Percentiles rank a stretch among this genome's conserved stretches.
phyloP scores from a whole-genome alignment of 495 filamentous ascomycete species.

The Darksidea phi region DNA sequence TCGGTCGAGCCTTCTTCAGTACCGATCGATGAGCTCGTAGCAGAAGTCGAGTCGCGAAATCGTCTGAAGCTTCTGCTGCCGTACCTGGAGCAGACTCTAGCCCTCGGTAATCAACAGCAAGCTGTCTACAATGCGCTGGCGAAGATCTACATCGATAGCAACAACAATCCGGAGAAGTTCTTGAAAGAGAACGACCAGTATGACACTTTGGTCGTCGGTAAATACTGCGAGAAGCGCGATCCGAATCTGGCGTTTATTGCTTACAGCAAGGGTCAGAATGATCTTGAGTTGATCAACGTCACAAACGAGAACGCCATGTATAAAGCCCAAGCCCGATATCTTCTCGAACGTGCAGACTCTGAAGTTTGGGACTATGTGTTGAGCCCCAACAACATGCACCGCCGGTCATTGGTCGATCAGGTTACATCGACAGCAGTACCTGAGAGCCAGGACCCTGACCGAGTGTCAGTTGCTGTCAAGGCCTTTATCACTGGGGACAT shows the following conservation, averaged over 20 bases:
- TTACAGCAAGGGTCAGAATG: slow-evolving; percentile 95
- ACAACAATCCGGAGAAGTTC: slow-evolving; percentile 98
- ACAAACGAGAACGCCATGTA: slow-evolving; percentile 99
- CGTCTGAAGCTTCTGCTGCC: slow-evolving; percentile 92
- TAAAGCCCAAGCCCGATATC: slow-evolving; percentile 91
- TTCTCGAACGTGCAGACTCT: slow-evolving; percentile 81
- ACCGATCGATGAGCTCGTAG: slow-evolving; percentile 93
- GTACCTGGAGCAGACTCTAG: slow-evolving; percentile 91
- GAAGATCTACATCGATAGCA: slow-evolving; percentile 99
- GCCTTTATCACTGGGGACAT: slow-evolving; percentile 88
- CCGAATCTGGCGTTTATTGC: slow-evolving; percentile 95
- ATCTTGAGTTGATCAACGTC: slow-evolving; percentile 93
- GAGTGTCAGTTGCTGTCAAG: slow-evolving; percentile 91
- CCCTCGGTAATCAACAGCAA: slow-evolving; percentile 91
- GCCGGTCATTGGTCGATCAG: slow-evolving; percentile 91
- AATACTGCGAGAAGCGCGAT: slow-evolving; percentile 99
- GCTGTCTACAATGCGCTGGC: slow-evolving; percentile 97
- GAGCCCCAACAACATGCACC: slow-evolving; percentile 90
- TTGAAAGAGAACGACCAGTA: slow-evolving; percentile 98
- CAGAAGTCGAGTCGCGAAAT: slow-evolving; percentile 92
- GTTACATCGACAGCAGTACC: slow-evolving; percentile 96
- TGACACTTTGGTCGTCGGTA: slow-evolving; percentile 86
- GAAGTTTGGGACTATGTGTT: slow-evolving; percentile 96
- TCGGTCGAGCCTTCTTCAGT: slow-evolving; percentile 83
- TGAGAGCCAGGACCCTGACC: slow-evolving; percentile 88